These are phyloP conservation scores for Apophysomyces trapeziformis DNA, from an alignment of 371 early-diverging fungal genomes.

Conservation along the genomic window DNA sequence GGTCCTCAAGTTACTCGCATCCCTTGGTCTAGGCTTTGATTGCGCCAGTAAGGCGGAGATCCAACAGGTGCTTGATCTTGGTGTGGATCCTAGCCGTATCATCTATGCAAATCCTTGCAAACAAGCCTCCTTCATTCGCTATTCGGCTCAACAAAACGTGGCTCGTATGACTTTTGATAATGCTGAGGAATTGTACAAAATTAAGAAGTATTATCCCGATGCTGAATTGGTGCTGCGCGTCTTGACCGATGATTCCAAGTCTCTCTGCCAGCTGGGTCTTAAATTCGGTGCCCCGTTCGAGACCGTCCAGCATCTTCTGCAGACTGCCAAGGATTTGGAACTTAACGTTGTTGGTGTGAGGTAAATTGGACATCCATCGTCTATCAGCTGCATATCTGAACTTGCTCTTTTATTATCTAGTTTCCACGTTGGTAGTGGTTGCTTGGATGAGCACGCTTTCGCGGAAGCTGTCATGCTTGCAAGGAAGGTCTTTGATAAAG, in stretches of 20 bases:
- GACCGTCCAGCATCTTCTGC: conserved; percentile 70
- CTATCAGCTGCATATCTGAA: not conserved
- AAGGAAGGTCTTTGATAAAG: conserved; percentile 87
- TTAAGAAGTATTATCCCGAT: conserved; percentile 78
- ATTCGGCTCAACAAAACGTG: conserved; percentile 78
- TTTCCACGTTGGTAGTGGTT: conserved; percentile 96
- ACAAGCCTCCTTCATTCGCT: conserved; percentile 91
- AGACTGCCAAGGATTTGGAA: conserved; percentile 78
- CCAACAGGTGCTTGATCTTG: conserved; percentile 77
- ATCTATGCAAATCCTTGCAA: conserved; percentile 99
- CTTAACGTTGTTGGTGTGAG: conserved; percentile 89
- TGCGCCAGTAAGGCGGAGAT: conserved; percentile 92
- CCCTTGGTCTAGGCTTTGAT: conserved; percentile 92
- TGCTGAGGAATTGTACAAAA: conserved; percentile 94
- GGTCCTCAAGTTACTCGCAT: conserved; percentile 83
- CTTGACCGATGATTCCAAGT: conserved; percentile 92
- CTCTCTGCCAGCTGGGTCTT: conserved; percentile 90
- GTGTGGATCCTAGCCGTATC: conserved; percentile 80
- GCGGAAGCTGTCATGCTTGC: conserved; percentile 89
- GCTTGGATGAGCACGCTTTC: conserved; percentile 90
- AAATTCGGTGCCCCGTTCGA: conserved; percentile 95
- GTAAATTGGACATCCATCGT: conserved; percentile 16
- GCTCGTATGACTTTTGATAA: conserved; percentile 98
- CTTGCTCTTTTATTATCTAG: conserved; percentile 25
- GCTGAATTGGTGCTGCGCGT: conserved; percentile 93